Evolutionary conservation across 2,329 filamentous ascomycete genomes (phyloP).

Genomic region (Cercospora sesami): DNA sequence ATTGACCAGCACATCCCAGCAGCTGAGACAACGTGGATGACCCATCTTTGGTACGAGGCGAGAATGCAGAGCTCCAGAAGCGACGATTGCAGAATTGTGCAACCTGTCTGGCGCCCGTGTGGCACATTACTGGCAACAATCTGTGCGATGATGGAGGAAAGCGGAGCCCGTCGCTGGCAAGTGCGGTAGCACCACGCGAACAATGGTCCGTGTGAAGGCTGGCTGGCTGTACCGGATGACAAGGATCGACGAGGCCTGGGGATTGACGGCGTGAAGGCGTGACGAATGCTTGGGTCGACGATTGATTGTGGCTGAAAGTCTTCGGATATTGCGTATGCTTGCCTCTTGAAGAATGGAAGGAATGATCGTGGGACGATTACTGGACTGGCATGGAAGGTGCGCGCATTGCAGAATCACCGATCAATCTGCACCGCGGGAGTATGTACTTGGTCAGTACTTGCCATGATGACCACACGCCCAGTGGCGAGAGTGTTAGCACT

Average conservation of each 20-base stretch:
- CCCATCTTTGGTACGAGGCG: constrained; percentile 2
- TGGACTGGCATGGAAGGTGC: background rate
- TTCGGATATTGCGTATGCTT: background rate
- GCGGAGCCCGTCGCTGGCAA: background rate
- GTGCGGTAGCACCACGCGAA: background rate
- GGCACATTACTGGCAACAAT: background rate
- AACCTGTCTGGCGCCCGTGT: background rate
- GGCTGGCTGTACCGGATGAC: background rate
- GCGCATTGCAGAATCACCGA: background rate
- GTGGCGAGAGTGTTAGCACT: background rate
- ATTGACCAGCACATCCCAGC: background rate
- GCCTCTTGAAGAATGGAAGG: background rate
- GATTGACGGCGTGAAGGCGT: background rate
- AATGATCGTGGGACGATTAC: background rate
- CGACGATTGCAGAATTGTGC: background rate
- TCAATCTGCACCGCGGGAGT: background rate
- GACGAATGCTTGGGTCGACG: background rate
- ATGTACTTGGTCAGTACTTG: background rate
- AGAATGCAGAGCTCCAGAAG: background rate
- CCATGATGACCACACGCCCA: background rate
- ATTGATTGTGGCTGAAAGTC: background rate
- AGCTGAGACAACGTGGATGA: background rate
- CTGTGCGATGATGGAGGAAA: background rate
- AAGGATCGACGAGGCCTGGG: background rate
- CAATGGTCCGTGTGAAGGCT: background rate